phyloP scores from a whole-genome alignment of 441 rosid species.

The Pelargonium citronellum region DNA sequence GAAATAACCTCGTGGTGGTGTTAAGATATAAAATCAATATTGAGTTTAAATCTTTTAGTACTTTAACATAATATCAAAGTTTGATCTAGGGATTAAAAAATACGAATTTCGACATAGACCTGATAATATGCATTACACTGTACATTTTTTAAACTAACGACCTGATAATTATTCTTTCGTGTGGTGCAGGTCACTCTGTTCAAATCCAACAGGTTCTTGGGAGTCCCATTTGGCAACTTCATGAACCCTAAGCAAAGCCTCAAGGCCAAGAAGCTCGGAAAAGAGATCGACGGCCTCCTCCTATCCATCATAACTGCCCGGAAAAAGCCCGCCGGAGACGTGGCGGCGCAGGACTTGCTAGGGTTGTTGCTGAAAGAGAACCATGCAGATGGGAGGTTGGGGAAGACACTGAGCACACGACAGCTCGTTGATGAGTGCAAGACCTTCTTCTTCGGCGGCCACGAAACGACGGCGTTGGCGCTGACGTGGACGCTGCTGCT shows the following conservation, averaged over 20 bases:
- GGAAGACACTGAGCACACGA: slow-evolving; percentile 46
- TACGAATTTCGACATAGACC: too few species aligned
- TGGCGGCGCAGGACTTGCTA: slow-evolving; percentile 41
- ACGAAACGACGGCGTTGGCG: slow-evolving; percentile 88
- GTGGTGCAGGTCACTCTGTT: slow-evolving; percentile 34
- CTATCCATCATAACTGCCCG: slow-evolving; percentile 50
- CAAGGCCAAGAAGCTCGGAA: slow-evolving; percentile 55
- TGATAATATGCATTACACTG: too few species aligned
- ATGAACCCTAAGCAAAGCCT: slow-evolving; percentile 45
- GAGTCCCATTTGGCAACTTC: slow-evolving; percentile 64
- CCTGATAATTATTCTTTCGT: too few species aligned
- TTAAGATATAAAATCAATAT: too few species aligned
- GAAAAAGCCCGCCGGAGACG: slow-evolving; percentile 21
- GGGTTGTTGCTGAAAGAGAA: slow-evolving; percentile 49
- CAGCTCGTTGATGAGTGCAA: slow-evolving; percentile 90
- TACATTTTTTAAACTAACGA: too few species aligned
- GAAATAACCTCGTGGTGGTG: too few species aligned
- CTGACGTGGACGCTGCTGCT: slow-evolving; percentile 80
- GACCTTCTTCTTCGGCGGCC: slow-evolving; percentile 93
- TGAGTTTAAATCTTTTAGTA: too few species aligned
- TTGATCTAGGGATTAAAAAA: too few species aligned
- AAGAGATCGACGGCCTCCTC: slow-evolving; percentile 63
- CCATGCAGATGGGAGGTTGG: slow-evolving; percentile 29
- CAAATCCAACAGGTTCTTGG: slow-evolving; percentile 69
- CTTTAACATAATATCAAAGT: too few species aligned